Conservation (phyloP, 2,329 filamentous ascomycete species). For the Amauroascus niger region DNA sequence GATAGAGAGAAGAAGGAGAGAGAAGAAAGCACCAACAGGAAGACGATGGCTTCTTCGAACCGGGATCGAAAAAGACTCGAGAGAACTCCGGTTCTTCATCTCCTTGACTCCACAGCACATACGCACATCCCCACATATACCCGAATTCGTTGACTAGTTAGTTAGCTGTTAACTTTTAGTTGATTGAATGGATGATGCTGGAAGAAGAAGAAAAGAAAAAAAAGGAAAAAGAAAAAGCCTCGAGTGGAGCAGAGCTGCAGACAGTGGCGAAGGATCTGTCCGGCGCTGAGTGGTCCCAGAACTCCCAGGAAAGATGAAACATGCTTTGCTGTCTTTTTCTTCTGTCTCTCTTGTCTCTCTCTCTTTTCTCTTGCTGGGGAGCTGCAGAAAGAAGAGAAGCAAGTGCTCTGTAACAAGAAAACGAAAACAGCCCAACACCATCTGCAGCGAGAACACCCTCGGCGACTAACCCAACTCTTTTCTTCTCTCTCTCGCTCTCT, state of each 20-base stretch:
- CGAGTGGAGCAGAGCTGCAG: background rate
- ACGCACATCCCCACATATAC: background rate
- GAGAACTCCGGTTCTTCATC: too few species aligned
- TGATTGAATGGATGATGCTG: too few species aligned
- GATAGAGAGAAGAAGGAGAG: background rate
- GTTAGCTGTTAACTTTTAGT: too few species aligned
- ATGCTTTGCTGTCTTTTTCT: constrained; percentile 7
- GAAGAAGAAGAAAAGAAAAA: background rate
- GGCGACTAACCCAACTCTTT: too few species aligned
- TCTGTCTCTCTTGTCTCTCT: too few species aligned
- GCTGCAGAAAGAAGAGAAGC: too few species aligned
- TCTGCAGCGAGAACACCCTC: too few species aligned
- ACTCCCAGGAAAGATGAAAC: constrained; percentile 8
- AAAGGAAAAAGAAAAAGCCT: background rate
- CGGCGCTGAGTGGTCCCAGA: background rate
- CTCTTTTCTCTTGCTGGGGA: too few species aligned
- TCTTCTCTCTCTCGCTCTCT: too few species aligned
- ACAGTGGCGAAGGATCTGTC: constrained; percentile 7
- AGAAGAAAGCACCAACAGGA: background rate
- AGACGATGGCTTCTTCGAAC: too few species aligned
- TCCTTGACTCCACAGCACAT: background rate
- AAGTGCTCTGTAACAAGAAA: background rate
- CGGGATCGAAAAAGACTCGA: too few species aligned
- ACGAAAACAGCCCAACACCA: background rate
- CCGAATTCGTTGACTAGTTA: too few species aligned